Conservation (phyloP, 2,329 filamentous ascomycete species). For the Didymella arachidicola region DNA sequence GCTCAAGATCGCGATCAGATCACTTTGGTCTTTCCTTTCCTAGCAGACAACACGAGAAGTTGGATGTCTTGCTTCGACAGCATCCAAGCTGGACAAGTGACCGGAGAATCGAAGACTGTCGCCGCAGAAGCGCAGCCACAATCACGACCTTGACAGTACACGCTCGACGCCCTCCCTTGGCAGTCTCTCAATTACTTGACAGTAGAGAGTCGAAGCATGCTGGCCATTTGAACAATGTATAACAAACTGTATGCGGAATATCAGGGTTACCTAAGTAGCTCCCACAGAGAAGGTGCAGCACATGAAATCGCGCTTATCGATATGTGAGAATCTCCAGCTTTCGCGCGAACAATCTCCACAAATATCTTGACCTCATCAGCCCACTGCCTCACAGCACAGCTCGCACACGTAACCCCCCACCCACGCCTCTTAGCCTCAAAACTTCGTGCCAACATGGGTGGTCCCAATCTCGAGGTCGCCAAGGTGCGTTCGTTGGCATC, state of each 20-base stretch:
- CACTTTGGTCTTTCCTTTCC: neutral
- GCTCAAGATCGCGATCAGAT: constrained; percentile 5
- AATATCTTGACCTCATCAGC: constrained; percentile 24
- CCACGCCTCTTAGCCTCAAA: constrained; percentile 4
- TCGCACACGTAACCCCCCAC: constrained; percentile 8
- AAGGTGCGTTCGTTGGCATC: constrained; percentile 66
- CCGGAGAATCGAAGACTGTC: neutral
- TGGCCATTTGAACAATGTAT: neutral
- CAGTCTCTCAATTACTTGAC: neutral
- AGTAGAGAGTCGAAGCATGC: neutral
- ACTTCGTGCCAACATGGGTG: constrained; percentile 66
- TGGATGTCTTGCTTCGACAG: neutral
- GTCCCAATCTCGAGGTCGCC: constrained; percentile 92
- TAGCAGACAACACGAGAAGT: neutral
- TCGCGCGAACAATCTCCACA: constrained; percentile 36
- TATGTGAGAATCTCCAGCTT: constrained; percentile 20
- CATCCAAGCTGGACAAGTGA: neutral
- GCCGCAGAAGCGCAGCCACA: neutral
- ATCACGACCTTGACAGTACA: neutral
- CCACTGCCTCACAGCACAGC: constrained; percentile 5
- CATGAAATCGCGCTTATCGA: constrained; percentile 11
- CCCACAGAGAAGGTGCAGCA: neutral
- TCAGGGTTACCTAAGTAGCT: neutral
- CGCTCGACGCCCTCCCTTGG: neutral
- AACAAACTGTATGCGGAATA: neutral